phyloP scores from a whole-genome alignment of 2,329 filamentous ascomycete species.

The Nigrospora osmanthi region DNA sequence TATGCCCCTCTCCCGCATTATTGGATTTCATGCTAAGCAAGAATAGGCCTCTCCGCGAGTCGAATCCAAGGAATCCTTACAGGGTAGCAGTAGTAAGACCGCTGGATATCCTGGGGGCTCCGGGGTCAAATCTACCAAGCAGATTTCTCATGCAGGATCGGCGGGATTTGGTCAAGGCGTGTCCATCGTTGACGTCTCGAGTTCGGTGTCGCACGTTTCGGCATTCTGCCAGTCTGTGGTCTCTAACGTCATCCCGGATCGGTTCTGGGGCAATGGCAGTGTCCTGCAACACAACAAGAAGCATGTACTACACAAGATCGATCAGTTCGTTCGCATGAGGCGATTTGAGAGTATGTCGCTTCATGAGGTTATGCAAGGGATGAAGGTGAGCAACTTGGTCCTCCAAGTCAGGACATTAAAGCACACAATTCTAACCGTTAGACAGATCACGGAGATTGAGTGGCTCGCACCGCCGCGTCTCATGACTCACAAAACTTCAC shows the following conservation, averaged over 20 bases:
- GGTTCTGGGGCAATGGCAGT: conserved; percentile 62
- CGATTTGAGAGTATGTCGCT: conserved; percentile 76
- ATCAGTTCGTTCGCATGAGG: conserved; percentile 68
- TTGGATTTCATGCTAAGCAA: not conserved
- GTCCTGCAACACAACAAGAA: conserved; percentile 51
- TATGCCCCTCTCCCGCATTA: conserved; percentile 8
- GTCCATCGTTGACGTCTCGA: conserved; percentile 60
- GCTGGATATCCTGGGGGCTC: conserved; percentile 5
- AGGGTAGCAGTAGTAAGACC: not conserved
- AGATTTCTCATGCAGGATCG: not conserved
- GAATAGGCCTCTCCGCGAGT: not conserved
- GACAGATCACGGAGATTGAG: conserved; percentile 55
- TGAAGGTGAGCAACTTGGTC: conserved; percentile 49
- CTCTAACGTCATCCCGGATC: conserved; percentile 61
- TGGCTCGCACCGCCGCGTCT: conserved; percentile 62
- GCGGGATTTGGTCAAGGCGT: conserved; percentile 19
- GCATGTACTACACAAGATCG: conserved; percentile 58
- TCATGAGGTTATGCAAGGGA: conserved; percentile 66
- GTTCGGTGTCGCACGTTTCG: conserved; percentile 61
- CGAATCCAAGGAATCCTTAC: not conserved
- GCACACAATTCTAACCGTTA: not conserved
- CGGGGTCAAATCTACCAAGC: not conserved
- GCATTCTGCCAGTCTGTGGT: conserved; percentile 79
- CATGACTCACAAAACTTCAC: conserved; percentile 48
- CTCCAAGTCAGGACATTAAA: too few species aligned